Percentiles rank a stretch among this genome's conserved stretches.
These are phyloP conservation scores for Blastocystis sp. DNA, from an alignment of 352 stramenopile genomes.

Conservation along the genomic window DNA sequence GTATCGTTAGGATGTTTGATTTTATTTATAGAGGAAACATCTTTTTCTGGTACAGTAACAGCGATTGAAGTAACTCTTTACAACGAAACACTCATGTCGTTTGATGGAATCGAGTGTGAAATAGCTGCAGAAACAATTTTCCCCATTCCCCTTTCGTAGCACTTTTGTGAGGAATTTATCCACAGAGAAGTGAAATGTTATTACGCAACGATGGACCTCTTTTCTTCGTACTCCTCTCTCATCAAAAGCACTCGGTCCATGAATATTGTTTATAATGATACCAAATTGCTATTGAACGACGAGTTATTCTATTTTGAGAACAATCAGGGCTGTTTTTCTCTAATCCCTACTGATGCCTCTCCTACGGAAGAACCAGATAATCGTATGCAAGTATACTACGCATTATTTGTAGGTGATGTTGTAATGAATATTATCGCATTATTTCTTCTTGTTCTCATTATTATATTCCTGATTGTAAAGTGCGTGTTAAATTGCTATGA, in stretches of 20 bases:
- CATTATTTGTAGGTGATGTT: background rate
- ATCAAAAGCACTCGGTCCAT: background rate
- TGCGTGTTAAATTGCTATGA: constrained; percentile 27
- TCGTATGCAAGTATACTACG: background rate
- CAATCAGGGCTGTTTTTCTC: background rate
- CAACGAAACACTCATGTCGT: background rate
- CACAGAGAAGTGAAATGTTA: constrained; percentile 32
- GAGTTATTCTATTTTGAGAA: background rate
- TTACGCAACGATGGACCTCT: background rate
- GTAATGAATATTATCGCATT: constrained; percentile 41
- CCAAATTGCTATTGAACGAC: background rate
- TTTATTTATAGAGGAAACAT: constrained; percentile 8
- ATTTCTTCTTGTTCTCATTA: constrained; percentile 7
- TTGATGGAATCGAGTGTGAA: constrained; percentile 18
- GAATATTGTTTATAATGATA: background rate
- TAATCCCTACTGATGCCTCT: background rate
- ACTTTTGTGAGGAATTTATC: background rate
- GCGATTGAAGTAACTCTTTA: constrained; percentile 40
- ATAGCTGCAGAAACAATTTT: background rate
- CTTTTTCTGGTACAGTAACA: background rate
- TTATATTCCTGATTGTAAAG: constrained; percentile 49
- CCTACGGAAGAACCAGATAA: background rate
- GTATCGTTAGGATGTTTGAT: background rate
- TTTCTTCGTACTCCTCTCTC: background rate
- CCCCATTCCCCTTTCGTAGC: constrained; percentile 24